These are phyloP conservation scores for Ascochyta viciae-villosae DNA, from an alignment of 2,329 filamentous ascomycete species.

Conservation along the genomic window DNA sequence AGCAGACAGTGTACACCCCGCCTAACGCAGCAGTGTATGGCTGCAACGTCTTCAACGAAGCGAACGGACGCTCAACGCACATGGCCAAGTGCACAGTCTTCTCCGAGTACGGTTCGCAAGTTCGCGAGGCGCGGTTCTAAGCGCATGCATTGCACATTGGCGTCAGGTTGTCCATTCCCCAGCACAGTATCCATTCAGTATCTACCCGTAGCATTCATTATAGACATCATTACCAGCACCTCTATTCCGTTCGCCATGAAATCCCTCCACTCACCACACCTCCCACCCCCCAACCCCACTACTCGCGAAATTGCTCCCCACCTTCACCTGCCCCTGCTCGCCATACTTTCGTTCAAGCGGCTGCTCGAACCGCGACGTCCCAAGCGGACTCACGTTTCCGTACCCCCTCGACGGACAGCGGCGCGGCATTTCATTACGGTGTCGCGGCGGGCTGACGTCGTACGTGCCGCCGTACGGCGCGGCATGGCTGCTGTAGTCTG, in stretches of 20 bases:
- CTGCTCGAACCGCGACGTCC: slow-evolving; percentile 4
- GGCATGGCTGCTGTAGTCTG: neutral
- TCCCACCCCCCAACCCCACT: slow-evolving; percentile 6
- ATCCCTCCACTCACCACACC: neutral
- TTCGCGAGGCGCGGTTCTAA: slow-evolving; percentile 5
- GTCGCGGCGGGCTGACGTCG: slow-evolving; percentile 10
- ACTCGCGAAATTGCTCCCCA: neutral
- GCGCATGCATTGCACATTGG: neutral
- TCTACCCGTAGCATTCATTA: no score
- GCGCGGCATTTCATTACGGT: slow-evolving; percentile 2
- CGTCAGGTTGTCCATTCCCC: no score
- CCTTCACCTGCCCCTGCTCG: neutral
- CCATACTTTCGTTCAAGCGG: neutral
- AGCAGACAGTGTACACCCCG: slow-evolving; percentile 73
- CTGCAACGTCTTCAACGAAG: slow-evolving; percentile 80
- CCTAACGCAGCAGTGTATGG: slow-evolving; percentile 86
- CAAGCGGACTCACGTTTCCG: slow-evolving; percentile 10
- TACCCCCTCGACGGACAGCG: neutral
- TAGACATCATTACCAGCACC: no score
- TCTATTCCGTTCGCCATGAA: no score
- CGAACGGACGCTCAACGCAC: slow-evolving; percentile 63
- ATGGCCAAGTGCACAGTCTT: slow-evolving; percentile 40
- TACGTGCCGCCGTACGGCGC: neutral
- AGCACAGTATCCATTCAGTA: no score
- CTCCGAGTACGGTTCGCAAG: slow-evolving; percentile 41